Conservation (phyloP, 495 filamentous ascomycete genomes). For the Penicillium roqueforti region DNA sequence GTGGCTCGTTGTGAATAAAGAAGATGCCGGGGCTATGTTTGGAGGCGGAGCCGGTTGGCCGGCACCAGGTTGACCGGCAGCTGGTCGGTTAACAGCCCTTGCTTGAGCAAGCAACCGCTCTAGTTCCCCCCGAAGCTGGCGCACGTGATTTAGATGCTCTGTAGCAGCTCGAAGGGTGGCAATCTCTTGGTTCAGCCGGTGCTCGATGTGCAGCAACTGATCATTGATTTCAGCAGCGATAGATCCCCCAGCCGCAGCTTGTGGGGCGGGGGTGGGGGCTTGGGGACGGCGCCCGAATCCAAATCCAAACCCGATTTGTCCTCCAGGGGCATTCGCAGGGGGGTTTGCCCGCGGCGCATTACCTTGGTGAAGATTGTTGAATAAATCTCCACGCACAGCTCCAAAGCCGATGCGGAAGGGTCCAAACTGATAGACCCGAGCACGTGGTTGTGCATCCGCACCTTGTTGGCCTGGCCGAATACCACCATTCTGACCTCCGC, state of each 20-base stretch:
- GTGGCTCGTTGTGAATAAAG: constrained; percentile 21
- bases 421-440: constrained; percentile 51
- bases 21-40: constrained; percentile 11
- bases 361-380: constrained; percentile 49
- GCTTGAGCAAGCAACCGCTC: constrained; percentile 53
- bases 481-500: constrained; percentile 26
- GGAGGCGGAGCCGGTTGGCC: constrained; percentile 16
- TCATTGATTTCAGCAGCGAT: constrained; percentile 38
- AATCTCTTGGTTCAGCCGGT: constrained; percentile 63
- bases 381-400: constrained; percentile 48
- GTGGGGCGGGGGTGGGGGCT: constrained; percentile 13
- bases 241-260: constrained; percentile 12
- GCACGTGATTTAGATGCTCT: constrained; percentile 53
- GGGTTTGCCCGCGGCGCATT: constrained; percentile 33
- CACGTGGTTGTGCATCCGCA: constrained; percentile 36
- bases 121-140: constrained; percentile 59
- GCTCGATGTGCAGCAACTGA: constrained; percentile 60
- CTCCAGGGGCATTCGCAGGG: constrained; percentile 26
- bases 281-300: constrained; percentile 41
- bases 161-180: constrained; percentile 48
- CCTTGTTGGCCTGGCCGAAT: constrained; percentile 30
- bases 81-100: constrained; percentile 17
- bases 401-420: constrained; percentile 57
- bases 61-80: background rate
- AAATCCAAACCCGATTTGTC: constrained; percentile 43